Evolutionary conservation across 257 asterid species (phyloP).

Genomic region (Eucommia ulmoides): DNA sequence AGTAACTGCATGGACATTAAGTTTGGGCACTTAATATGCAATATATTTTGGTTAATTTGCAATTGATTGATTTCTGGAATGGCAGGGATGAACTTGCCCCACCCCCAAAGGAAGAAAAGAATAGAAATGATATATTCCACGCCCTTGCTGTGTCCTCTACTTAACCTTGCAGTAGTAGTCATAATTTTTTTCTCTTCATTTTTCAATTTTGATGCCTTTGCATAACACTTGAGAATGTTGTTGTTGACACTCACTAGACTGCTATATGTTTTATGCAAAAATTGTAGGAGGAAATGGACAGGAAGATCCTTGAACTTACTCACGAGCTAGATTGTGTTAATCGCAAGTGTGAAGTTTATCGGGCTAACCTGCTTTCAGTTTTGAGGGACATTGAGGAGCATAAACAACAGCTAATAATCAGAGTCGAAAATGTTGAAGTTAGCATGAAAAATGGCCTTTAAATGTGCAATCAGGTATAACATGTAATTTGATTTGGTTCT

Average conservation of each 20-base stretch:
- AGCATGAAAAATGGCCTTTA: constrained; percentile 56
- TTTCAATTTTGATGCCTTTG: neutral
- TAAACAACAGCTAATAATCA: constrained; percentile 60
- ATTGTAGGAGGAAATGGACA: constrained; percentile 72
- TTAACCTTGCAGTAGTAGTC: neutral
- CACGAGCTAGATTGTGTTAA: constrained; percentile 58
- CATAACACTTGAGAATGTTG: neutral
- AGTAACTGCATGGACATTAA: no score
- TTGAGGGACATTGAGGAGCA: constrained; percentile 88
- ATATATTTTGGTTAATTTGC: no score
- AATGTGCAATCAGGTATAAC: no score
- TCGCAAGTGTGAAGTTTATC: constrained; percentile 70
- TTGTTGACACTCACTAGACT: no score
- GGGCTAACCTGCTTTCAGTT: constrained; percentile 59
- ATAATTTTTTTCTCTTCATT: neutral
- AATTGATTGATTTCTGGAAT: no score
- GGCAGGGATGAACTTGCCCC: no score
- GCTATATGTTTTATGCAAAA: constrained; percentile 7
- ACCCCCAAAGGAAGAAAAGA: neutral
- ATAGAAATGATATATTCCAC: neutral
- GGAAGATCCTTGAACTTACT: constrained; percentile 52
- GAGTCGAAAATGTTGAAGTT: constrained; percentile 67
- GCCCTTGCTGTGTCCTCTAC: neutral
- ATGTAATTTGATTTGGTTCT: no score
- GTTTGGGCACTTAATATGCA: no score